Base-by-base conservation (phyloP, 179 eudicot genomes). In the Monotropa hypopitys region DNA sequence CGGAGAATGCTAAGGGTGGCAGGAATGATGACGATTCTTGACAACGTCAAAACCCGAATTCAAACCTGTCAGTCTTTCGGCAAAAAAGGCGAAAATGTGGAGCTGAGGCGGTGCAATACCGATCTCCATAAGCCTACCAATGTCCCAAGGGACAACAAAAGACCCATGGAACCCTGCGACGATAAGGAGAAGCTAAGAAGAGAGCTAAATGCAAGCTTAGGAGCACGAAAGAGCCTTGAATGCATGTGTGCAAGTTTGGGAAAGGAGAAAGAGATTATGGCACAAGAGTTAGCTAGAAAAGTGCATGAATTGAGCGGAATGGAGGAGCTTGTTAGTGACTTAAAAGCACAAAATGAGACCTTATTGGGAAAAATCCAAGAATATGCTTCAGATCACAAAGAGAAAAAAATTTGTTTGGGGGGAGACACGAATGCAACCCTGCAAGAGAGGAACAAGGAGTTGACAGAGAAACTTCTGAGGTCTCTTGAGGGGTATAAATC, bases 21-120 rank as follows among this genome's bases (percentile, higher is more conserved):
- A 0, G 96, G 97, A 43, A 94, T 94, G 89, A 86, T 94, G 88
- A 85, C 92, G 16, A 84, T 94, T 42, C 83, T 94, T 1, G 98
- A 94, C 20, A 92, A 88, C 51, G 87, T 90, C 0, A 86, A 84
- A 78, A 80, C 84, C 46, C 77, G 94, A 66, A 80, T 94, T 20
- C 94, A 92, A 63, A 88, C 86, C 74, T 84, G 86, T 18, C 94
- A 87, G 84, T 72, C 87, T 3, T 80, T 85, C 0, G 87, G 89
- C 38, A 78, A 80, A 50, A 89, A 82, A 72, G 76, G 57, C 13
- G 82, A 80, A 69, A 61, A 61, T 8, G 80, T 84, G 0, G 95
- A 87, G 80, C 85, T 88, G 21, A 75, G 90, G 74, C 84, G 92
- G 4, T 88, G 94, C 80, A 67, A 82, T 68, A 86, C 90, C 0